A percentile compares a stretch with the other conserved stretches of the same genome.
Evolutionary conservation across 2,329 filamentous ascomycete species (phyloP).

Genomic region (Verticillium zaregamsianum): DNA sequence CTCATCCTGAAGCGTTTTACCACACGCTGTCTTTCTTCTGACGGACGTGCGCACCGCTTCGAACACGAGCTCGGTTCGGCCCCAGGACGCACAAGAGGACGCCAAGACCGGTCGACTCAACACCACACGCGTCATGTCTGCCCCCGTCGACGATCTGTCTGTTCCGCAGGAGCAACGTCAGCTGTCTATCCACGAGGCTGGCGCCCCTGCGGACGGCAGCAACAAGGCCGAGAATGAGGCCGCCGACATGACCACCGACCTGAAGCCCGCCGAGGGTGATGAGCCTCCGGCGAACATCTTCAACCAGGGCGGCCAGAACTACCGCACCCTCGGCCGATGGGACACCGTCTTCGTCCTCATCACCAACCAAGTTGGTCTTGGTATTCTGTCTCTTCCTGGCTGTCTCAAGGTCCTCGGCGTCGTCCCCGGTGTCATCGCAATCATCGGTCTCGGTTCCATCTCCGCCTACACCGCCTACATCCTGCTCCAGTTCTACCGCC

Average conservation of each 20-base stretch:
- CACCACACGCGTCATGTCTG: not conserved
- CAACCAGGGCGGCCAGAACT: slow-evolving; percentile 24
- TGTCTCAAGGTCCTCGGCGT: slow-evolving; percentile 65
- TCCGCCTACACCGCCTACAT: slow-evolving; percentile 55
- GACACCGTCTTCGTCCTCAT: slow-evolving; percentile 27
- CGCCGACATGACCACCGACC: slow-evolving; percentile 16
- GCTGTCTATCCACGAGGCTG: not conserved
- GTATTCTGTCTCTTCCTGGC: slow-evolving; percentile 65
- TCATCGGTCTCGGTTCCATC: slow-evolving; percentile 58
- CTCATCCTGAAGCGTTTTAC: not conserved
- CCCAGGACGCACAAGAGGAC: not conserved
- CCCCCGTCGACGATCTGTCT: not conserved
- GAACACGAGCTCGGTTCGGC: not conserved
- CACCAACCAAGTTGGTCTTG: slow-evolving; percentile 30
- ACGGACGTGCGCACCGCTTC: not conserved
- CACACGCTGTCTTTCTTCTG: not conserved
- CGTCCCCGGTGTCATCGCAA: slow-evolving; percentile 64
- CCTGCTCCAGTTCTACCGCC: slow-evolving; percentile 62
- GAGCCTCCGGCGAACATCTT: slow-evolving; percentile 17
- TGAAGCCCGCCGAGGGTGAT: not conserved
- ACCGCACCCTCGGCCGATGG: slow-evolving; percentile 28
- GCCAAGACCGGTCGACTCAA: not conserved
- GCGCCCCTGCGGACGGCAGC: not conserved
- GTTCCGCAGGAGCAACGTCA: not conserved
- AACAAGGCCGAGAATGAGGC: not conserved